Conservation (phyloP, 2,329 filamentous ascomycete species). For the Diaporthe sp. region DNA sequence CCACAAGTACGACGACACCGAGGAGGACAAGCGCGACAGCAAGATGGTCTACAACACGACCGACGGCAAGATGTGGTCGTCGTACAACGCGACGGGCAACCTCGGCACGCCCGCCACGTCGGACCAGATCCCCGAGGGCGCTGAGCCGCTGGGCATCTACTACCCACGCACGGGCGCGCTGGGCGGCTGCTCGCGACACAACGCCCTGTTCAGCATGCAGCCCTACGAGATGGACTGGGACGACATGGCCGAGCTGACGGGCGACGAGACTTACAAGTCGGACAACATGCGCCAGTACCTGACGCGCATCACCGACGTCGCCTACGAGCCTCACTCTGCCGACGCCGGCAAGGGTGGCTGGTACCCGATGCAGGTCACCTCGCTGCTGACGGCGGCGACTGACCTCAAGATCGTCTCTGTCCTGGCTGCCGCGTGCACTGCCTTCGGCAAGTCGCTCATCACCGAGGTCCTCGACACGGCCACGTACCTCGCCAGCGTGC, state of each 20-base stretch:
- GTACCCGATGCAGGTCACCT: constrained; percentile 64
- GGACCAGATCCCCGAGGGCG: constrained; percentile 43
- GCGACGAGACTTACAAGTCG: constrained; percentile 62
- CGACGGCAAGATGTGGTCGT: constrained; percentile 36
- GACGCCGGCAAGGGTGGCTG: constrained; percentile 72
- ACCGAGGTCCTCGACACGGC: constrained; percentile 34
- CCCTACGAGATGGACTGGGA: constrained; percentile 64
- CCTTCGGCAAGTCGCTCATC: constrained; percentile 37
- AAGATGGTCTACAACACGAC: constrained; percentile 33
- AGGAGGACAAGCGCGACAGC: constrained; percentile 34
- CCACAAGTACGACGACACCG: constrained; percentile 41
- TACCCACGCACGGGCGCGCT: constrained; percentile 46
- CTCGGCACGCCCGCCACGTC: constrained; percentile 56
- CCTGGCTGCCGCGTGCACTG: constrained; percentile 60
- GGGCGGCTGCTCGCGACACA: constrained; percentile 58
- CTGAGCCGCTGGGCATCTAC: constrained; percentile 47
- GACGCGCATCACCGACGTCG: constrained; percentile 60
- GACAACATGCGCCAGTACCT: constrained; percentile 65
- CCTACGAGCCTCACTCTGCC: constrained; percentile 55
- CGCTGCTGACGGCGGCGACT: constrained; percentile 62
- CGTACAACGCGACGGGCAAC: constrained; percentile 48
- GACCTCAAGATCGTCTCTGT: constrained; percentile 68
- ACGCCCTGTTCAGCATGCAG: constrained; percentile 63
- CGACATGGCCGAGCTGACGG: constrained; percentile 62
- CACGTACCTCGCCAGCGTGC: constrained; percentile 32